Conservation (phyloP, 2,329 filamentous ascomycete species). For the Sarocladium oryzae region DNA sequence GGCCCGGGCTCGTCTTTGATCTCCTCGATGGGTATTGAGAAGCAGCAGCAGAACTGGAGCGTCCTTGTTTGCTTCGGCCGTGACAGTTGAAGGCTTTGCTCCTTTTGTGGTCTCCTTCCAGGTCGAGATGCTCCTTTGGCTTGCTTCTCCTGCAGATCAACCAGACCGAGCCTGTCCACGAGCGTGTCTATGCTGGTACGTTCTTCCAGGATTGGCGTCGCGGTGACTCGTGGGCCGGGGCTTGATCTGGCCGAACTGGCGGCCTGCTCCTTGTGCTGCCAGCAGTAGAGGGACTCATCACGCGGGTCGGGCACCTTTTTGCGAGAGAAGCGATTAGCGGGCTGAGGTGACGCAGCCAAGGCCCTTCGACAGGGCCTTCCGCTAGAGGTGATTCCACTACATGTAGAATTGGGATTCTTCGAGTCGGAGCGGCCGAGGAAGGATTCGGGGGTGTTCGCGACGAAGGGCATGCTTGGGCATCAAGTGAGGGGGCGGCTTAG, state of each 20-base stretch:
- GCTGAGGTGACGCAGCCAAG: constrained; percentile 42
- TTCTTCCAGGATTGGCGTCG: constrained; percentile 51
- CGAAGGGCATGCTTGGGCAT: constrained; percentile 29
- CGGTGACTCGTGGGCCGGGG: constrained; percentile 34
- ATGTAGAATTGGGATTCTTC: constrained; percentile 76
- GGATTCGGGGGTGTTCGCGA: constrained; percentile 67
- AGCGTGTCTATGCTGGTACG: constrained; percentile 73
- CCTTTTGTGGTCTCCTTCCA: constrained; percentile 11
- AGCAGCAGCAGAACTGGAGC: constrained; percentile 45
- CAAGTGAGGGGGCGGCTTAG: background rate
- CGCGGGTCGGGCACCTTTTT: constrained; percentile 38
- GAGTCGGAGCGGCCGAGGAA: constrained; percentile 75
- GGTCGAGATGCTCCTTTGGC: constrained; percentile 17
- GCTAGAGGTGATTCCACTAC: constrained; percentile 74
- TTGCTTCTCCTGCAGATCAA: constrained; percentile 52
- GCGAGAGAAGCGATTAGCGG: constrained; percentile 17
- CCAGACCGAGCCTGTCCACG: constrained; percentile 68
- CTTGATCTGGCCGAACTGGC: constrained; percentile 37
- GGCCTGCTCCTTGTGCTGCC: constrained; percentile 92
- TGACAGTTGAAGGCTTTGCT: background rate
- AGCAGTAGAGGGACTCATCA: constrained; percentile 71
- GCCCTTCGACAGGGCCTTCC: constrained; percentile 79
- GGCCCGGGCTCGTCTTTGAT: constrained; percentile 24
- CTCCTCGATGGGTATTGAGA: constrained; percentile 41
- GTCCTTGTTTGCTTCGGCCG: constrained; percentile 6